Conservation (phyloP, 495 filamentous ascomycete genomes). For the Tuber melanosporum region DNA sequence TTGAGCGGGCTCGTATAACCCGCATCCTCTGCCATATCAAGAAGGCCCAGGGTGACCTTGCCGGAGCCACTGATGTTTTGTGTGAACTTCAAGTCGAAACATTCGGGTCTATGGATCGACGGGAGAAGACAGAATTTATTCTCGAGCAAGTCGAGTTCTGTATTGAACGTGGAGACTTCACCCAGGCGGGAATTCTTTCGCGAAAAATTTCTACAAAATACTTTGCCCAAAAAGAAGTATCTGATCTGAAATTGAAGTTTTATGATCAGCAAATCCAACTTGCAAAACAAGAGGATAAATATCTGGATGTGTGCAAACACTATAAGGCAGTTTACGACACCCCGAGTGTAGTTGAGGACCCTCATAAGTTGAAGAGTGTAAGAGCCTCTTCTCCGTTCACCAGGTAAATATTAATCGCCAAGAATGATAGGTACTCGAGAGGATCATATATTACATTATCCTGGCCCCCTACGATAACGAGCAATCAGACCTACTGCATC, state of each 20-base stretch:
- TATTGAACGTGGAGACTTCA: constrained; percentile 94
- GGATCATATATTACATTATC: constrained; percentile 94
- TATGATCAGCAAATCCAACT: constrained; percentile 94
- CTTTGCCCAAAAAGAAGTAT: constrained; percentile 87
- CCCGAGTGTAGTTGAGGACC: constrained; percentile 83
- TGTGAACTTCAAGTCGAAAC: constrained; percentile 98
- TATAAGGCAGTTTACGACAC: constrained; percentile 94
- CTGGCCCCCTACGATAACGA: constrained; percentile 97
- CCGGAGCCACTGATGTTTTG: constrained; percentile 80
- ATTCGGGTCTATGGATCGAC: constrained; percentile 92
- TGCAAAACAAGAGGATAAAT: constrained; percentile 93
- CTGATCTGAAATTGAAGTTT: constrained; percentile 89
- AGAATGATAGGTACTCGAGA: constrained; percentile 65
- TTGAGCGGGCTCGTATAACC: constrained; percentile 91
- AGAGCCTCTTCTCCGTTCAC: constrained; percentile 39
- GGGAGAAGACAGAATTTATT: constrained; percentile 98
- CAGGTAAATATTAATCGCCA: background rate
- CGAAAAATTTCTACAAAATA: constrained; percentile 95
- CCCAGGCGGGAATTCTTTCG: constrained; percentile 85
- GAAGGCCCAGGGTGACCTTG: constrained; percentile 84
- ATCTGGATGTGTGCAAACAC: constrained; percentile 93
- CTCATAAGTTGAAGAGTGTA: constrained; percentile 75
- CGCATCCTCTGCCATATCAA: constrained; percentile 94
- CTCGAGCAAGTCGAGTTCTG: constrained; percentile 89
- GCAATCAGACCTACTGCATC: constrained; percentile 93